A percentile compares a stretch with the other conserved stretches of the same genome.
These are phyloP conservation scores for Thelephora terrestris DNA, from an alignment of 1,284 basidiomycete species.

Conservation along the genomic window DNA sequence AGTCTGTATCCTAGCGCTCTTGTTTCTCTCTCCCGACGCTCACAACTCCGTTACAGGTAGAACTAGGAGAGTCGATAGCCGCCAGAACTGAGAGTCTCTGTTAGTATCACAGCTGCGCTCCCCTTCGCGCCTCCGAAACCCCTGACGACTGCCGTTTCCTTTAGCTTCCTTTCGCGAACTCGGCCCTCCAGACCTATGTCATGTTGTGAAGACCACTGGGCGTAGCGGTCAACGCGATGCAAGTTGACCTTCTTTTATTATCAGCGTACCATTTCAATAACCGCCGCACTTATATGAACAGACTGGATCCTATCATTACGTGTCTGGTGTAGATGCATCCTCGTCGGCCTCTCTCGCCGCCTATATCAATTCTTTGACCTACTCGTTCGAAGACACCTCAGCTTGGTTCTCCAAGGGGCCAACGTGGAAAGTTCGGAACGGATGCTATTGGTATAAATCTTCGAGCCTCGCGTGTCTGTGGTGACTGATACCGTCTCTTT, in stretches of 20 bases:
- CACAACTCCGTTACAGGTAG: slow-evolving; percentile 44
- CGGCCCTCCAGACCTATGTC: slow-evolving; percentile 93
- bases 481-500: not conserved
- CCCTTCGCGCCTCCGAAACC: not conserved
- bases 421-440: slow-evolving; percentile 89
- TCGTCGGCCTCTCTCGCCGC: slow-evolving; percentile 96
- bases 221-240: slow-evolving; percentile 80
- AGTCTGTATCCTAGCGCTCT: slow-evolving; percentile 25
- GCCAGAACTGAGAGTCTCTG: slow-evolving; percentile 90
- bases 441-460: slow-evolving; percentile 79
- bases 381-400: slow-evolving; percentile 84
- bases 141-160: slow-evolving; percentile 15
- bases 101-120: slow-evolving; percentile 30
- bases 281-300: slow-evolving; percentile 23
- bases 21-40: not conserved
- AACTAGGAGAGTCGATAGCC: slow-evolving; percentile 83
- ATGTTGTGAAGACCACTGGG: slow-evolving; percentile 90
- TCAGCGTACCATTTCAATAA: slow-evolving; percentile 4
- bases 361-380: slow-evolving; percentile 96
- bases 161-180: slow-evolving; percentile 91
- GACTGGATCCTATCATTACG: slow-evolving; percentile 90
- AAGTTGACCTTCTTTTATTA: slow-evolving; percentile 19
- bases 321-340: slow-evolving; percentile 95
- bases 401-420: slow-evolving; percentile 88
- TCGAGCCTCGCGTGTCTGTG: not conserved